phyloP scores from a whole-genome alignment of 1,284 basidiomycete genomes.

The Puccinia triticina region DNA sequence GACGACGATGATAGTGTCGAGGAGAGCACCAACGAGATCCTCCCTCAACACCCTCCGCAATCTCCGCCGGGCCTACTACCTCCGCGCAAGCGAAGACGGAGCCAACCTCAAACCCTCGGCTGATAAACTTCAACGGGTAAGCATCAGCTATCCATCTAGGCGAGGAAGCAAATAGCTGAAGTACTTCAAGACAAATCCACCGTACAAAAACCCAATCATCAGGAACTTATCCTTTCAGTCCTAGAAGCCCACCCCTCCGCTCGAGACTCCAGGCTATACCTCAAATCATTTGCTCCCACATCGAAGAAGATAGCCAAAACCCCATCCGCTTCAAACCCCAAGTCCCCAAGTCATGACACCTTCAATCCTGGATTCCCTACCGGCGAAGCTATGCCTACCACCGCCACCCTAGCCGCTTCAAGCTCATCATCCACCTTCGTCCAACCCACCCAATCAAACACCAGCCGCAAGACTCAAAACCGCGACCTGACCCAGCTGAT shows the following conservation, averaged over 20 bases:
- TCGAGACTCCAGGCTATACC: slow-evolving; percentile 85
- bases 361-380: slow-evolving; percentile 55
- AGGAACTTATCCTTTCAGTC: slow-evolving; percentile 97
- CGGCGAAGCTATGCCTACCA: slow-evolving; percentile 56
- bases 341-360: background rate
- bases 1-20: slow-evolving; percentile 2
- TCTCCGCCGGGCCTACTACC: slow-evolving; percentile 24
- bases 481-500: slow-evolving; percentile 71
- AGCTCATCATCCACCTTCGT: slow-evolving; percentile 57
- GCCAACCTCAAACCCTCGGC: slow-evolving; percentile 25
- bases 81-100: slow-evolving; percentile 26
- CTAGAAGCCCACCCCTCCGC: slow-evolving; percentile 88
- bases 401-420: slow-evolving; percentile 53
- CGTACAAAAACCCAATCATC: slow-evolving; percentile 55
- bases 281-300: slow-evolving; percentile 74
- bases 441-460: slow-evolving; percentile 58
- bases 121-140: slow-evolving; percentile 25
- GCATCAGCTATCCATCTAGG: background rate
- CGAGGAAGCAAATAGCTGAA: background rate
- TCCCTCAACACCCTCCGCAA: background rate
- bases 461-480: slow-evolving; percentile 62
- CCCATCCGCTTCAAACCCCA: slow-evolving; percentile 51
- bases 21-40: slow-evolving; percentile 1
- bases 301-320: slow-evolving; percentile 55
- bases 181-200: background rate